Conservation (phyloP, 805 yeast genomes). For the Candida maris region DNA sequence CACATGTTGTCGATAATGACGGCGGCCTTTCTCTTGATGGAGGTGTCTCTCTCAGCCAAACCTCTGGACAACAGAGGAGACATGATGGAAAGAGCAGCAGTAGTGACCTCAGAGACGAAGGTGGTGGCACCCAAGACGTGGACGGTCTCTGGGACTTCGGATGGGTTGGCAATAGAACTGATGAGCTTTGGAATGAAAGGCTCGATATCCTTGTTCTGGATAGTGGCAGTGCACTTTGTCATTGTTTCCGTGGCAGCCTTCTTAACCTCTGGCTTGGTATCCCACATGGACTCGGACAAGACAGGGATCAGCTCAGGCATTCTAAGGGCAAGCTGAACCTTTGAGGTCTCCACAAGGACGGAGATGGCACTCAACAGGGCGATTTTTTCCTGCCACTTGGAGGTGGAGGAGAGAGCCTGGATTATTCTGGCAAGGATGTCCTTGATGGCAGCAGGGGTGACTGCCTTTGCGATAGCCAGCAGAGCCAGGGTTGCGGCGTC, state of each 20-base stretch:
- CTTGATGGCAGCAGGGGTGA: conserved; percentile 94
- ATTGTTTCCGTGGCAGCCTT: conserved; percentile 93
- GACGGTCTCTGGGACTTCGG: conserved; percentile 97
- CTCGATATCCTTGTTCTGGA: conserved; percentile 99
- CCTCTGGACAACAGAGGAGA: conserved; percentile 98
- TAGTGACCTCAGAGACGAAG: conserved; percentile 98
- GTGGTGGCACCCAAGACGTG: conserved; percentile 99
- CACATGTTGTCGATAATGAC: conserved; percentile 99
- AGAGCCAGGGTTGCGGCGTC: conserved; percentile 74
- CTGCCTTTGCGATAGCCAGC: conserved; percentile 68
- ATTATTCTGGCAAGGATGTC: conserved; percentile 79
- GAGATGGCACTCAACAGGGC: conserved; percentile 83
- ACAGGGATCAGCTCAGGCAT: conserved; percentile 99
- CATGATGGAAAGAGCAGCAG: conserved; percentile 99
- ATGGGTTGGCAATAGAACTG: conserved; percentile 94
- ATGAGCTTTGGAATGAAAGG: conserved; percentile 98
- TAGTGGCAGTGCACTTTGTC: conserved; percentile 94
- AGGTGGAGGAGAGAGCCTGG: conserved; percentile 59
- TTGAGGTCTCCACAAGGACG: conserved; percentile 88
- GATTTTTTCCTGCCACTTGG: conserved; percentile 98
- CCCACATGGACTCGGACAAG: conserved; percentile 99
- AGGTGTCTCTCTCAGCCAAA: conserved; percentile 99
- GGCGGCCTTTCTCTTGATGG: conserved; percentile 99
- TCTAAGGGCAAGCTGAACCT: conserved; percentile 94
- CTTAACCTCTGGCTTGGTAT: conserved; percentile 98